Percentiles rank a stretch among this genome's conserved stretches.
phyloP scores from a whole-genome alignment of 257 asterid species.

The Paraleonurus japonicus region DNA sequence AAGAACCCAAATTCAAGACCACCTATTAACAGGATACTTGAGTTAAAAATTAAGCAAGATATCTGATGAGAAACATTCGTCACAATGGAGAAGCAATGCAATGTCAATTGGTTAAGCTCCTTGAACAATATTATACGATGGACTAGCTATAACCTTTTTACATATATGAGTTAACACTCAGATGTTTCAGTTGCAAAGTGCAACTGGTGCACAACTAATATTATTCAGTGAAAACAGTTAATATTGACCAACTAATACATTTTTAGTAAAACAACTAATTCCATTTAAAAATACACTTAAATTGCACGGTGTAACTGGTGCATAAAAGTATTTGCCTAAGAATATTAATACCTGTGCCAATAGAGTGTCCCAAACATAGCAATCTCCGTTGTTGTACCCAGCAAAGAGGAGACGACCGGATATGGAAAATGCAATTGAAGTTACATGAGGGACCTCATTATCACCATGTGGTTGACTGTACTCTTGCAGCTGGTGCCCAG shows the following conservation, averaged over 20 bases:
- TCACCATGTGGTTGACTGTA: slow-evolving; percentile 71
- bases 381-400: slow-evolving; percentile 77
- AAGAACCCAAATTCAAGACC: slow-evolving; percentile 82
- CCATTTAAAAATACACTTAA: neutral
- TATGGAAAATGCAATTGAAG: slow-evolving; percentile 87
- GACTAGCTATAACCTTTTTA: neutral
- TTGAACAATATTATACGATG: neutral
- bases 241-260: neutral
- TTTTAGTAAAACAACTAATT: neutral
- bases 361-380: slow-evolving; percentile 94
- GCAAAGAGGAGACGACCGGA: slow-evolving; percentile 97
- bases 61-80: neutral
- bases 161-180: too few species aligned
- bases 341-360: slow-evolving; percentile 70
- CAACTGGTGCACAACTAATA: too few species aligned
- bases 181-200: too few species aligned
- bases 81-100: neutral
- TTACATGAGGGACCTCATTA: slow-evolving; percentile 64
- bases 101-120: neutral
- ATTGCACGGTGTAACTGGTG: neutral
- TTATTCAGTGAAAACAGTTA: neutral
- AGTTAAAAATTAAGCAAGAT: neutral
- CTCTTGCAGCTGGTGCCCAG: slow-evolving; percentile 97
- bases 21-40: slow-evolving; percentile 37
- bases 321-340: neutral